Conservation (phyloP, 2,329 filamentous ascomycete genomes). For the Colletotrichum lini region DNA sequence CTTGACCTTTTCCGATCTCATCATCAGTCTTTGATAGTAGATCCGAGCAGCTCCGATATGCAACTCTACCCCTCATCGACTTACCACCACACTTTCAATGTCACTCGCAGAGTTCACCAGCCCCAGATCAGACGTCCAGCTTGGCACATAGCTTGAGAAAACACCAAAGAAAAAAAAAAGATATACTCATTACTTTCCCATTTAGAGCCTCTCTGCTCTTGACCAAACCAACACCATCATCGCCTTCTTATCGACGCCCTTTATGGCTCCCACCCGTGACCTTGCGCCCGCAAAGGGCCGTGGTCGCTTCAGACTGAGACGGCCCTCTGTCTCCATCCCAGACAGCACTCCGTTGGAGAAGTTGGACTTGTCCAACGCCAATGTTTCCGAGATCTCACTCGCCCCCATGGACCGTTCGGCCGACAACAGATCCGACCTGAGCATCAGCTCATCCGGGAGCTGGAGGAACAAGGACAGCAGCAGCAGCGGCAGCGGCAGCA, state of each 20-base stretch:
- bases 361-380: slow-evolving; percentile 39
- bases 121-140: slow-evolving; percentile 42
- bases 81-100: slow-evolving; percentile 41
- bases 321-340: slow-evolving; percentile 39
- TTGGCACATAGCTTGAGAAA: slow-evolving; percentile 42
- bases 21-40: slow-evolving; percentile 38
- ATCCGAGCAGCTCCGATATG: slow-evolving; percentile 40
- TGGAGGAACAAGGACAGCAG: slow-evolving; percentile 21
- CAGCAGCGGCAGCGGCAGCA: neutral
- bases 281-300: slow-evolving; percentile 32
- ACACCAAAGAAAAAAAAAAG: slow-evolving; percentile 4
- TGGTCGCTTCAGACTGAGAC: slow-evolving; percentile 37
- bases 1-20: slow-evolving; percentile 25
- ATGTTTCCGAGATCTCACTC: slow-evolving; percentile 40
- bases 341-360: slow-evolving; percentile 36
- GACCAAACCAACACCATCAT: slow-evolving; percentile 7
- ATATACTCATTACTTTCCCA: neutral
- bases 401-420: slow-evolving; percentile 27
- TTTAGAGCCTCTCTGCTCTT: neutral
- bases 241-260: slow-evolving; percentile 3
- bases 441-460: slow-evolving; percentile 28
- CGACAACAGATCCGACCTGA: slow-evolving; percentile 37
- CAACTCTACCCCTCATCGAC: slow-evolving; percentile 40
- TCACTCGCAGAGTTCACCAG: slow-evolving; percentile 38
- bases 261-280: slow-evolving; percentile 40